A percentile compares a stretch with the other conserved stretches of the same genome.
Evolutionary conservation across 1,139 yeast genomes (phyloP).

Genomic region (Candida tetrigidarum): DNA sequence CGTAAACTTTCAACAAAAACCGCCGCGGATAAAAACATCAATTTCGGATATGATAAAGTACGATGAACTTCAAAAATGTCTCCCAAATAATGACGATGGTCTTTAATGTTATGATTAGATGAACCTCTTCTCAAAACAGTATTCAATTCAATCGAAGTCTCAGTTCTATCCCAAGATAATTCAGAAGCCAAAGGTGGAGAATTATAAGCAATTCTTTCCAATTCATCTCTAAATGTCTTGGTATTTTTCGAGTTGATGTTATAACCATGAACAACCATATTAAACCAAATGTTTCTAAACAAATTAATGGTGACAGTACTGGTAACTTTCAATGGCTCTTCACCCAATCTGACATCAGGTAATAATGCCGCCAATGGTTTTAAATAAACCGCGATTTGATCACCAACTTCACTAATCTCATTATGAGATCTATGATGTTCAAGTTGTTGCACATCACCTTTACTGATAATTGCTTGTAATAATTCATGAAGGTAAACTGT

Average conservation of each 20-base stretch:
- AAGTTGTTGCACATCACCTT: slow-evolving; percentile 80
- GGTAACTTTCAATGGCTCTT: slow-evolving; percentile 37
- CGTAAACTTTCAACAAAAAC: slow-evolving; percentile 78
- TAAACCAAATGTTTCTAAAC: slow-evolving; percentile 93
- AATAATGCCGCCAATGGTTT: slow-evolving; percentile 77
- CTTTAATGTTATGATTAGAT: slow-evolving; percentile 77
- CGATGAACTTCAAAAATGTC: slow-evolving; percentile 54
- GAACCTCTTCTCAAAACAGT: slow-evolving; percentile 91
- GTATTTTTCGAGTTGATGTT: slow-evolving; percentile 62
- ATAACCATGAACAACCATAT: slow-evolving; percentile 91
- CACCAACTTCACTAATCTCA: slow-evolving; percentile 73
- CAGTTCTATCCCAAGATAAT: slow-evolving; percentile 82
- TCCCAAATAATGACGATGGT: slow-evolving; percentile 66
- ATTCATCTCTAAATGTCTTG: slow-evolving; percentile 45
- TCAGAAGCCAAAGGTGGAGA: slow-evolving; percentile 96
- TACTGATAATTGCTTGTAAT: slow-evolving; percentile 66
- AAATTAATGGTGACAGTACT: slow-evolving; percentile 55
- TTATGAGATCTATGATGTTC: slow-evolving; percentile 84
- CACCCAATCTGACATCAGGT: slow-evolving; percentile 57
- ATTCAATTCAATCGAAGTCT: slow-evolving; percentile 89
- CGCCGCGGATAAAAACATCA: slow-evolving; percentile 88
- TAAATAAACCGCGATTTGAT: slow-evolving; percentile 68
- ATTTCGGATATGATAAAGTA: slow-evolving; percentile 72
- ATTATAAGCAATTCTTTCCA: slow-evolving; percentile 78
- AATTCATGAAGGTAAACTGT: slow-evolving; percentile 66